Conservation (phyloP, 306 rosid species). For the Vicia sativa region DNA sequence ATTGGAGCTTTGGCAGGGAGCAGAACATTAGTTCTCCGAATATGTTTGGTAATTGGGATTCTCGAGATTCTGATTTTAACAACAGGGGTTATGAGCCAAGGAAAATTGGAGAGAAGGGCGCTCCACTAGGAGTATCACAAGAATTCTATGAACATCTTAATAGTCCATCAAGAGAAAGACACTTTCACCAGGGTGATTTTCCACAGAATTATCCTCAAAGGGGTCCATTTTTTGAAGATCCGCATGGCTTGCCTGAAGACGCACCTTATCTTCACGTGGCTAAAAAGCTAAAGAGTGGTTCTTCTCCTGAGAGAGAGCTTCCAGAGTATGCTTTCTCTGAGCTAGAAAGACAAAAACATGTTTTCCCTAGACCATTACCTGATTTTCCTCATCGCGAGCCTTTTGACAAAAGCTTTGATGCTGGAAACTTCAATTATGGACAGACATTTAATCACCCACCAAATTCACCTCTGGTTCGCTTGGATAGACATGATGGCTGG, state of each 20-base stretch:
- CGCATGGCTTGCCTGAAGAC: slow-evolving; percentile 68
- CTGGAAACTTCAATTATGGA: slow-evolving; percentile 55
- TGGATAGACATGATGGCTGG: slow-evolving; percentile 66
- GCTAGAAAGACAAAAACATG: slow-evolving; percentile 63
- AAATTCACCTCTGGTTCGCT: slow-evolving; percentile 49
- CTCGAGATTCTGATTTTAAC: slow-evolving; percentile 57
- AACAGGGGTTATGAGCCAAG: slow-evolving; percentile 60
- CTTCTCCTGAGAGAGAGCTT: slow-evolving; percentile 72
- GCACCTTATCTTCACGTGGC: slow-evolving; percentile 52
- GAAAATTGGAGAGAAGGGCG: slow-evolving; percentile 61
- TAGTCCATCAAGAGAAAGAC: slow-evolving; percentile 71
- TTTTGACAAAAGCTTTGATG: slow-evolving; percentile 57
- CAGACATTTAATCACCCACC: slow-evolving; percentile 58
- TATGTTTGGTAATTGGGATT: slow-evolving; percentile 48
- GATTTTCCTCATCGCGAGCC: slow-evolving; percentile 54
- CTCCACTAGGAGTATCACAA: slow-evolving; percentile 51
- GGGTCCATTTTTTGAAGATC: slow-evolving; percentile 62
- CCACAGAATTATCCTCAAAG: slow-evolving; percentile 58
- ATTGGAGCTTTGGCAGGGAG: slow-evolving; percentile 53
- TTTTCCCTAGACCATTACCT: slow-evolving; percentile 50
- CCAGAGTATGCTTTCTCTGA: slow-evolving; percentile 75
- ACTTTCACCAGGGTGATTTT: slow-evolving; percentile 47
- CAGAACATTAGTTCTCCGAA: slow-evolving; percentile 58
- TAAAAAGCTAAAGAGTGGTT: slow-evolving; percentile 64
- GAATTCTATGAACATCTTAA: slow-evolving; percentile 57